These are phyloP conservation scores for Bryoglossum gracile DNA, from an alignment of 495 filamentous ascomycete genomes.

Conservation along the genomic window DNA sequence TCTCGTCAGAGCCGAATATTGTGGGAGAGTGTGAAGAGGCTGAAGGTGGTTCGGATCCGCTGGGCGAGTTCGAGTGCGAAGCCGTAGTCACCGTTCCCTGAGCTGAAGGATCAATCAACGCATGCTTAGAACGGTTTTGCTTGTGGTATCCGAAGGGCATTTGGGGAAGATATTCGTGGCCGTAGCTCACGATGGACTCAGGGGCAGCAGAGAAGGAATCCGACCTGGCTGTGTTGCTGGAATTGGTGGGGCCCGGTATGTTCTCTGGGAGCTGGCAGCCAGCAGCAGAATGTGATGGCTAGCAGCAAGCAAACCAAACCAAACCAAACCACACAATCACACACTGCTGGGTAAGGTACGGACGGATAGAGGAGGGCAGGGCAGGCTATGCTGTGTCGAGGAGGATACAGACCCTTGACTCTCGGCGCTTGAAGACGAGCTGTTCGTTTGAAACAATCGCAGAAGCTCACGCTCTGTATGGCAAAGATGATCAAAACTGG, in stretches of 20 bases:
- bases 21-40: slow-evolving; percentile 1
- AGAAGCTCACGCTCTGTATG: no score
- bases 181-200: slow-evolving; percentile 23
- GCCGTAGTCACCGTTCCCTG: slow-evolving; percentile 1
- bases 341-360: not conserved
- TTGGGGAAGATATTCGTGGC: slow-evolving; percentile 13
- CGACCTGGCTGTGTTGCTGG: not conserved
- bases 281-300: no score
- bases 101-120: slow-evolving; percentile 22
- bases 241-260: not conserved
- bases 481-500: no score
- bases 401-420: not conserved
- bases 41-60: no score
- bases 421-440: no score
- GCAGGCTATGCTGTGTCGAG: not conserved
- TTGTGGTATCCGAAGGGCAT: slow-evolving; percentile 26
- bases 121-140: slow-evolving; percentile 30
- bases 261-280: no score
- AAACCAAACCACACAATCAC: not conserved
- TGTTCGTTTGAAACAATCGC: no score
- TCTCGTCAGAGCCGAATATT: not conserved
- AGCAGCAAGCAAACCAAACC: no score
- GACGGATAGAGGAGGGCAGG: not conserved
- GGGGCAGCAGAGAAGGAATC: not conserved
- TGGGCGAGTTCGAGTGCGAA: slow-evolving; percentile 5